Evolutionary conservation across 1,284 basidiomycete genomes (phyloP).

Genomic region (Microbotryum intermedium): DNA sequence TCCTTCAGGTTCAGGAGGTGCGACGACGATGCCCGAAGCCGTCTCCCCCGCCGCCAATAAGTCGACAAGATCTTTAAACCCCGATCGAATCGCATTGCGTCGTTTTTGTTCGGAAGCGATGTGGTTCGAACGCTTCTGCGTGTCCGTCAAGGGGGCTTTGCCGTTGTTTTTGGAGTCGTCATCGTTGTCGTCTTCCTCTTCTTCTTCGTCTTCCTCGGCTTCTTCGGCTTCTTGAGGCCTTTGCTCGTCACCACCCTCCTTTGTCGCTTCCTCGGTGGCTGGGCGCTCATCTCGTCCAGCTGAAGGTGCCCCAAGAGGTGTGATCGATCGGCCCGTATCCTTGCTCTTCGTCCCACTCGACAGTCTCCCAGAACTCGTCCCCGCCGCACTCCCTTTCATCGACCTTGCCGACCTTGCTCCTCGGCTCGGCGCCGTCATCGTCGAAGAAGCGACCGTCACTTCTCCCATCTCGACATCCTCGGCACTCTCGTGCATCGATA

Average conservation of each 20-base stretch:
- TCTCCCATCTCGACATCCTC: too few species aligned
- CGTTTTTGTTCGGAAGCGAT: conserved; percentile 87
- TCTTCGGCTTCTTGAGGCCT: not conserved
- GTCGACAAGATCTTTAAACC: conserved; percentile 47
- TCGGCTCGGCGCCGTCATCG: too few species aligned
- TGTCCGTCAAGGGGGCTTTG: conserved; percentile 51
- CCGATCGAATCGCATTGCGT: conserved; percentile 76
- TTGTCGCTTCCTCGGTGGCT: not conserved
- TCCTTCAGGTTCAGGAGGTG: not conserved
- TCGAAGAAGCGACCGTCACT: too few species aligned
- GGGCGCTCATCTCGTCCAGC: not conserved
- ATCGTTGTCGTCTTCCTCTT: not conserved
- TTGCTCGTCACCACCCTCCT: not conserved
- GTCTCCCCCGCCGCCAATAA: conserved; percentile 39
- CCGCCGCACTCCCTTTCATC: too few species aligned
- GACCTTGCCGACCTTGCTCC: too few species aligned
- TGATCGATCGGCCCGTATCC: too few species aligned
- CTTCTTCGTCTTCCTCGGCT: not conserved
- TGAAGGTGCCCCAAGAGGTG: too few species aligned
- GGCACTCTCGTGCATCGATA: too few species aligned
- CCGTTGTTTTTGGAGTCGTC: not conserved
- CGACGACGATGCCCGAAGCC: conserved; percentile 46
- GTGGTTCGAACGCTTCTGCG: conserved; percentile 80
- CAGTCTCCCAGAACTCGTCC: too few species aligned
- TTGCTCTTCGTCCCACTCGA: too few species aligned